Conservation (phyloP, 1,284 basidiomycete species). For the Inonotus obliquus region DNA sequence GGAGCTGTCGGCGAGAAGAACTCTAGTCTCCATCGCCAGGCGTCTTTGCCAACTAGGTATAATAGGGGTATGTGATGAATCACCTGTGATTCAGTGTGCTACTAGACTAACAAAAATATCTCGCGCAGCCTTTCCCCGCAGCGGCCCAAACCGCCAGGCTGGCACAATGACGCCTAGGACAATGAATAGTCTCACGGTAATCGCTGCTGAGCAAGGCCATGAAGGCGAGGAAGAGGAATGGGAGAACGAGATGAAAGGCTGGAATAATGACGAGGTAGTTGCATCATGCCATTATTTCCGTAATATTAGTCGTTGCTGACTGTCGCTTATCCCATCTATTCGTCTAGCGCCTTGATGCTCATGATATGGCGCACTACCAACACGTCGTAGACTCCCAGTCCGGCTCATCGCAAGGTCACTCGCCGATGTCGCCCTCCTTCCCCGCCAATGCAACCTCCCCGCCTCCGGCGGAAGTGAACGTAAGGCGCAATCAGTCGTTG, state of each 20-base stretch:
- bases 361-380: conserved; percentile 42
- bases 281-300: conserved; percentile 1
- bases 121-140: conserved; percentile 27
- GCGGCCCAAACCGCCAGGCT: conserved; percentile 40
- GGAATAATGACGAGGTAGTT: conserved; percentile 52
- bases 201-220: conserved; percentile 57
- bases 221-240: conserved; percentile 83
- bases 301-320: conserved; percentile 12
- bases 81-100: conserved; percentile 18
- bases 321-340: not conserved
- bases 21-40: conserved; percentile 67
- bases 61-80: conserved; percentile 54
- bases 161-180: conserved; percentile 64
- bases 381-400: conserved; percentile 45
- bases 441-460: conserved; percentile 56
- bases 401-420: conserved; percentile 32
- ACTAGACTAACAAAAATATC: conserved; percentile 23
- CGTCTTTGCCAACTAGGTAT: conserved; percentile 74
- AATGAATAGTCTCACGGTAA: conserved; percentile 76
- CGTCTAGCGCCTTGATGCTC: conserved; percentile 23
- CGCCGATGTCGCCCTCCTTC: conserved; percentile 61
- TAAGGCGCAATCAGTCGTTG: conserved; percentile 74
- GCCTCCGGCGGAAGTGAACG: conserved; percentile 58
- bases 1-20: conserved; percentile 79
- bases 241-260: conserved; percentile 62